phyloP scores from a whole-genome alignment of 805 yeast species.

The Suhomyces tanzawaensis region DNA sequence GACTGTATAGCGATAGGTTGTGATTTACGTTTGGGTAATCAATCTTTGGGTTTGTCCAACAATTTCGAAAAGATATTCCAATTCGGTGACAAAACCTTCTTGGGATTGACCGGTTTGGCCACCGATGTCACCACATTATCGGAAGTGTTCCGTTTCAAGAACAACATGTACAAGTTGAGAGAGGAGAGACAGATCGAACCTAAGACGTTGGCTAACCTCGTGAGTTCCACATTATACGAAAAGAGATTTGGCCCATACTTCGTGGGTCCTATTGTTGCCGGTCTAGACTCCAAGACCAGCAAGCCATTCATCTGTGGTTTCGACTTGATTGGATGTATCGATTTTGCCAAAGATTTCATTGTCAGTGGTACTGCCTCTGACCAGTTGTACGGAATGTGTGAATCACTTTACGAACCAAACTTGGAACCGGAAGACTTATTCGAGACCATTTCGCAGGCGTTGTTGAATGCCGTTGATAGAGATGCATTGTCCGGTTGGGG shows the following conservation, averaged over 20 bases:
- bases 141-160: constrained; percentile 78
- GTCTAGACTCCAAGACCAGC: constrained; percentile 75
- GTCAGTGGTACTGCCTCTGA: constrained; percentile 97
- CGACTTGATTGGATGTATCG: constrained; percentile 95
- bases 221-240: constrained; percentile 85
- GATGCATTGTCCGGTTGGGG: constrained; percentile 99
- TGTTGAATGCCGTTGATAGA: constrained; percentile 93
- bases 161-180: constrained; percentile 82
- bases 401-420: constrained; percentile 89
- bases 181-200: constrained; percentile 95
- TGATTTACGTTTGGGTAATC: constrained; percentile 91
- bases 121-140: constrained; percentile 86
- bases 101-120: constrained; percentile 94
- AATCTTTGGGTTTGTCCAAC: constrained; percentile 87
- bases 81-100: constrained; percentile 73
- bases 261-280: constrained; percentile 96
- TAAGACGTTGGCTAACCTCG: constrained; percentile 86
- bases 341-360: constrained; percentile 88
- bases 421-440: constrained; percentile 93
- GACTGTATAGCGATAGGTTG: constrained; percentile 98
- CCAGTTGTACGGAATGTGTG: constrained; percentile 98
- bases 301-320: constrained; percentile 93
- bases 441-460: constrained; percentile 92
- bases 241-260: constrained; percentile 95
- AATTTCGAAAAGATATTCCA: constrained; percentile 90